Percentiles rank a stretch among this genome's conserved stretches.
These are phyloP conservation scores for Hygrocybe punicea DNA, from an alignment of 768 basidiomycete genomes.

Conservation along the genomic window DNA sequence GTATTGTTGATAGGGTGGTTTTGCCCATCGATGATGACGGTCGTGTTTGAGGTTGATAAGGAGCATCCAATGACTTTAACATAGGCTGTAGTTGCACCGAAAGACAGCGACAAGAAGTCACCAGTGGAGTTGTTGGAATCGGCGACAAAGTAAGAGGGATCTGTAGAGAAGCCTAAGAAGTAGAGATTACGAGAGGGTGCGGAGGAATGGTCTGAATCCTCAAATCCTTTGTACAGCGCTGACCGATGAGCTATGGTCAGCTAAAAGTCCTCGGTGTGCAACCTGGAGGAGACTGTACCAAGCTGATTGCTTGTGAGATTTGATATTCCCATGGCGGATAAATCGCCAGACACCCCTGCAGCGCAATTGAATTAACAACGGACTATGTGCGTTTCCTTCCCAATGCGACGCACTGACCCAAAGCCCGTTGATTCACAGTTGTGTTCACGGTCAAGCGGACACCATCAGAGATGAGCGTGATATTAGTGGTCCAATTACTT, in stretches of 20 bases:
- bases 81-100: neutral
- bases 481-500: neutral
- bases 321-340: neutral
- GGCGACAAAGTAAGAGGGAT: neutral
- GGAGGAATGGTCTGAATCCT: neutral
- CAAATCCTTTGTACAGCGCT: neutral
- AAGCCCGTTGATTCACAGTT: neutral
- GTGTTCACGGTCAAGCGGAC: neutral
- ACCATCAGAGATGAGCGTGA: neutral
- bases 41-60: neutral
- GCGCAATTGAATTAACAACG: neutral
- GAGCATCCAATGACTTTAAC: conserved; percentile 2
- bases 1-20: neutral
- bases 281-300: no score
- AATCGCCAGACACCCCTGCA: conserved; percentile 1
- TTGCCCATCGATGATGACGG: neutral
- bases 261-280: no score
- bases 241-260: neutral
- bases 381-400: neutral
- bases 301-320: no score
- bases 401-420: neutral
- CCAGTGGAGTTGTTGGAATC: neutral
- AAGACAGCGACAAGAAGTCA: neutral
- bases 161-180: neutral
- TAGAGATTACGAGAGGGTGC: conserved; percentile 1